phyloP scores from a whole-genome alignment of 495 filamentous ascomycete genomes.

The Lasiosphaeriaceae sp. region DNA sequence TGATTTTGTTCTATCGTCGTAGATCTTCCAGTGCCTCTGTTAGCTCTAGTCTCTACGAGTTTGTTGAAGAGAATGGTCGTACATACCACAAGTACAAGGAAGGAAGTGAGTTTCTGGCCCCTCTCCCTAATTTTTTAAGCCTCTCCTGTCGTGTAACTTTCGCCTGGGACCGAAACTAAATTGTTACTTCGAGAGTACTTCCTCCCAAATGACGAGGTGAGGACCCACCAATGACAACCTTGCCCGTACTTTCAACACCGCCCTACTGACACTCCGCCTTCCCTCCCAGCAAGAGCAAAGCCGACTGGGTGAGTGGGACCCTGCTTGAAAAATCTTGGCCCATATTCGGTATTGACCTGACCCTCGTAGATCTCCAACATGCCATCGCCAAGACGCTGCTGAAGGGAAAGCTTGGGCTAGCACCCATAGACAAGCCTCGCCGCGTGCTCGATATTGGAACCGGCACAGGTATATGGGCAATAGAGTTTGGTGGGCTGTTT shows the following conservation, averaged over 20 bases:
- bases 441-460: constrained; percentile 44
- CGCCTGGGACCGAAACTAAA: background rate
- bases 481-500: constrained; percentile 32
- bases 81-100: constrained; percentile 36
- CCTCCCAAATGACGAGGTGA: constrained; percentile 28
- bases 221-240: background rate
- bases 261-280: background rate
- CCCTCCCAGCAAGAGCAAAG: constrained; percentile 44
- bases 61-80: constrained; percentile 29
- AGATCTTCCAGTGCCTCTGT: constrained; percentile 11
- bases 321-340: background rate
- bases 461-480: constrained; percentile 43
- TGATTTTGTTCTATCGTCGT: too few relatives aligned
- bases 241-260: background rate
- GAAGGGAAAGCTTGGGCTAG: constrained; percentile 37
- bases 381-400: constrained; percentile 39
- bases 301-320: constrained; percentile 40
- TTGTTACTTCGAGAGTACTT: constrained; percentile 20
- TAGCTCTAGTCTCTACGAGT: constrained; percentile 16
- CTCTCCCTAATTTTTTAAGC: background rate
- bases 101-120: constrained; percentile 23
- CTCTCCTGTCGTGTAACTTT: background rate
- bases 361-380: constrained; percentile 46
- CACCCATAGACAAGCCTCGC: constrained; percentile 36
- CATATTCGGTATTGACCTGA: background rate